Evolutionary conservation across 768 basidiomycete genomes (phyloP).

Genomic region (Boletus vermiculosoides): DNA sequence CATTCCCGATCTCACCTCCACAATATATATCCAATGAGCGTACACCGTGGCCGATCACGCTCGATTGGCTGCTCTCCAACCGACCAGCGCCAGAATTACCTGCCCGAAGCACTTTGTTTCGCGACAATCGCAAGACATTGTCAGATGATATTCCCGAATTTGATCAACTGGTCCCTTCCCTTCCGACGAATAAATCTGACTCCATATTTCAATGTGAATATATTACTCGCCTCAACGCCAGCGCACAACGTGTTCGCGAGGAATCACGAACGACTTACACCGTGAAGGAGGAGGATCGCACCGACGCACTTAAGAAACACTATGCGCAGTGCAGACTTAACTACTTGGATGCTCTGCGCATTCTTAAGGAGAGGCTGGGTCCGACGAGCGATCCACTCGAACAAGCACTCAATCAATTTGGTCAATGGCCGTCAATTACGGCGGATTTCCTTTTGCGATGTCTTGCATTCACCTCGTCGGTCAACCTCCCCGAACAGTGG

Average conservation of each 20-base stretch:
- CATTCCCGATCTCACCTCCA: not conserved
- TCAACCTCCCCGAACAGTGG: too few relatives aligned
- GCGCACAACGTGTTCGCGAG: not conserved
- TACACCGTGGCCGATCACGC: too few relatives aligned
- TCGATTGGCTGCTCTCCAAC: too few relatives aligned
- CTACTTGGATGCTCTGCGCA: slow-evolving; percentile 1
- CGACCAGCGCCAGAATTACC: not conserved
- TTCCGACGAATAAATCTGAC: not conserved
- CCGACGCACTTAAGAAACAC: not conserved
- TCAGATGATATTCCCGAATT: not conserved
- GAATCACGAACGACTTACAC: not conserved
- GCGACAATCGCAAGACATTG: not conserved
- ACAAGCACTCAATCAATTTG: not conserved
- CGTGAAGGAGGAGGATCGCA: too few relatives aligned
- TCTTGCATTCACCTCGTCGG: too few relatives aligned
- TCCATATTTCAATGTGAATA: not conserved
- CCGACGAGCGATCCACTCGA: not conserved
- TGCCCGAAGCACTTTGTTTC: not conserved
- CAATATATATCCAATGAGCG: not conserved
- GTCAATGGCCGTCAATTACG: slow-evolving; percentile 34
- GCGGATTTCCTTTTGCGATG: not conserved
- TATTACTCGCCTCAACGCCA: not conserved
- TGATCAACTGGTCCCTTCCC: not conserved
- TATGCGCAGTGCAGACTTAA: not conserved
- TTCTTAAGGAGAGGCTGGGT: slow-evolving; percentile 7